Evolutionary conservation across 164 flowering plant species (phyloP).

Genomic region (Magnolia sinica): DNA sequence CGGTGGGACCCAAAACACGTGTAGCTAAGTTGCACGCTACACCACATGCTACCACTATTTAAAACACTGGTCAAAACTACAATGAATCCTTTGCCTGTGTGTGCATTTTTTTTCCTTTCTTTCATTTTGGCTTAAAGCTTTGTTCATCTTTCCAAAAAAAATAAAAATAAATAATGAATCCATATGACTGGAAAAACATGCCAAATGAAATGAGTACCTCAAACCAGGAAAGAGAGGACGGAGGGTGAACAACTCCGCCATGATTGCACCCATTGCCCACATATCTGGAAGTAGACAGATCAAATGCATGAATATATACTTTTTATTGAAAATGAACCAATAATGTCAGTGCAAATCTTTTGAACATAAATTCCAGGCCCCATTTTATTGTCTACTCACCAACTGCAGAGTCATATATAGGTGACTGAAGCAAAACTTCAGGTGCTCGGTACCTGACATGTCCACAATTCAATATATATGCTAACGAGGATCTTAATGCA

Average conservation of each 20-base stretch:
- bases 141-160: not conserved
- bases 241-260: conserved; percentile 86
- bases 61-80: too few species aligned
- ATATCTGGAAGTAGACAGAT: conserved; percentile 49
- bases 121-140: too few species aligned
- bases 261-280: conserved; percentile 99
- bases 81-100: too few species aligned
- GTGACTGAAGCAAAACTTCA: conserved; percentile 88
- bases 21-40: too few species aligned
- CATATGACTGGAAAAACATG: not conserved
- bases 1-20: too few species aligned
- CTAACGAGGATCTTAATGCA: not conserved
- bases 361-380: not conserved
- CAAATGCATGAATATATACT: not conserved
- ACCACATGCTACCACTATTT: too few species aligned
- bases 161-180: not conserved
- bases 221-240: conserved; percentile 92
- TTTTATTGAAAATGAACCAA: not conserved
- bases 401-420: conserved; percentile 71
- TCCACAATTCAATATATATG: not conserved
- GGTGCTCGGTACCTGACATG: conserved; percentile 92
- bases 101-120: too few species aligned
- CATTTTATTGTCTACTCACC: conserved; percentile 44
- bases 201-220: conserved; percentile 38
- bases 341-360: not conserved